phyloP scores from a whole-genome alignment of 2,329 filamentous ascomycete species.

The Pestalotiopsis sp. region DNA sequence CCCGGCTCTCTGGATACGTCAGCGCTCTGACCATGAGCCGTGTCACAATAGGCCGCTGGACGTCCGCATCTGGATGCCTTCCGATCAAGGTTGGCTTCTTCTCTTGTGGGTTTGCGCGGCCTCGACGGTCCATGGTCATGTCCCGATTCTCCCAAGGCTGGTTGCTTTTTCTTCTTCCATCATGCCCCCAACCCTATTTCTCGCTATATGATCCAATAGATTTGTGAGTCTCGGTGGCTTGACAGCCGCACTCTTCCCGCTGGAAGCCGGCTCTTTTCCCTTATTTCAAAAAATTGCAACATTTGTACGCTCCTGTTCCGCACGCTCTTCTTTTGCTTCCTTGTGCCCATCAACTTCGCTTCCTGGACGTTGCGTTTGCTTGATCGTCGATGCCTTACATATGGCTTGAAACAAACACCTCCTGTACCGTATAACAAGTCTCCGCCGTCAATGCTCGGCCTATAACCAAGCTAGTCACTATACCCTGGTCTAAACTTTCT shows the following conservation, averaged over 20 bases:
- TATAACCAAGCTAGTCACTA: neutral
- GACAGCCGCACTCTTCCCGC: constrained; percentile 11
- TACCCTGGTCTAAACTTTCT: constrained; percentile 4
- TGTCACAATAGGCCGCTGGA: constrained; percentile 15
- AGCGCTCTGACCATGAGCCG: constrained; percentile 14
- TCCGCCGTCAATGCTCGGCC: constrained; percentile 7
- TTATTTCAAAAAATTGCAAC: neutral
- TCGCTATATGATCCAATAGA: constrained; percentile 12
- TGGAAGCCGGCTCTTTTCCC: constrained; percentile 4
- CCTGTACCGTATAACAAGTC: constrained; percentile 5
- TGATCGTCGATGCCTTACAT: constrained; percentile 12
- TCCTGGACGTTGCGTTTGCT: constrained; percentile 10
- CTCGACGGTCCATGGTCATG: constrained; percentile 6
- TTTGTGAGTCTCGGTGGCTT: constrained; percentile 1
- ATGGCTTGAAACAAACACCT: constrained; percentile 12
- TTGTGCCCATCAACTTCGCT: neutral
- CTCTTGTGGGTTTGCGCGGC: constrained; percentile 12
- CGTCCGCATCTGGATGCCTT: constrained; percentile 16
- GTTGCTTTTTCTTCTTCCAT: constrained; percentile 6
- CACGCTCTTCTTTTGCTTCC: constrained; percentile 1
- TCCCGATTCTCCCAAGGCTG: neutral
- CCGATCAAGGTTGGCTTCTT: constrained; percentile 10
- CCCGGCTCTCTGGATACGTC: constrained; percentile 11
- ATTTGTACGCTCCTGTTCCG: neutral
- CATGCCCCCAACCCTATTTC: constrained; percentile 11